Evolutionary conservation across 176 grass and related monocot genomes (phyloP), one percentile per base, ranked within the genome.

Genomic region (Otatea glauca): DNA sequence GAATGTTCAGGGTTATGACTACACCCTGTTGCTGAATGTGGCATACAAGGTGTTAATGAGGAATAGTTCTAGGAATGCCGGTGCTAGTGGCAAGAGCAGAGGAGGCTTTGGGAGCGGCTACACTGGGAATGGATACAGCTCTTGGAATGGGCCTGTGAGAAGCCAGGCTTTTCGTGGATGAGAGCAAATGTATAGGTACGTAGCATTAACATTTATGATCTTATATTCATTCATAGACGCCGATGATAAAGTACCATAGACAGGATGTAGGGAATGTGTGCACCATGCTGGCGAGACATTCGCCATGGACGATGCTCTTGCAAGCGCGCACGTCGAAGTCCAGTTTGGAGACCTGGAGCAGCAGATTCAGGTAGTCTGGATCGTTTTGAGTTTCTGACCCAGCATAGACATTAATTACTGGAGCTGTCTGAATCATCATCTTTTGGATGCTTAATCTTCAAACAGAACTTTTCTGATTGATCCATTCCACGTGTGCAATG

Each of bases 121-220:
- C 86, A 70, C 85, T 47, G 85, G 88, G 73, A 82, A 88, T 5
- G 85, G 88, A 24, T 90, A 86, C 77, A 92, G 88, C 68, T 90
- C 85, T 72, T 94, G 90, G 92, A 90, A 94, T 55, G 92, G 90
- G 43, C 84, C 87, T 82, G 3, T 86, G 68, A 75, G 92, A 80
- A 74, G 71, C 48, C 87, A 88, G 24, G 90, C 87, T 79, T 81
- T 94, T 92, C 42, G 93, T 92, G 18, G 88, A 94, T 55, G 88
- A 90, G 69, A 90, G 88, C 68, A 92, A 86, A 68, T 94, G 90
- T 82, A 90, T 94, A 92, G 90, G 93, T 94, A 84, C 14, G 51
- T 73, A 39, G 25, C 14, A 59, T 21, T n/a, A 16, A 27, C 42
- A 25, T 44, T 23, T 75, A 14, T 47, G 44, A 47, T 10, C 44